A percentile compares a stretch with the other conserved stretches of the same genome.
Conservation (phyloP, 805 yeast species). For the Saturnispora hagleri region DNA sequence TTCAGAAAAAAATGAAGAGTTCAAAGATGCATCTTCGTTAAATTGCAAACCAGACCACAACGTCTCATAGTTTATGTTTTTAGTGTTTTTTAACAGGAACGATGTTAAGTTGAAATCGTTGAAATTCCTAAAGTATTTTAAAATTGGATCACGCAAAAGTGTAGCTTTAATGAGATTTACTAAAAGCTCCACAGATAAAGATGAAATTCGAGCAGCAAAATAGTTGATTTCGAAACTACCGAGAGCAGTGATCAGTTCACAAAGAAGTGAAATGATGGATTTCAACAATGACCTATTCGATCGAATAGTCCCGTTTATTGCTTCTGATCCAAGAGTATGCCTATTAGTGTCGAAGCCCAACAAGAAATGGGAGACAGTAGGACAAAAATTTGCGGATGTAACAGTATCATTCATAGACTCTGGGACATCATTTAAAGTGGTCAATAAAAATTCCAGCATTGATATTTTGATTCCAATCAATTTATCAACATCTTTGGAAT, state of each 20-base stretch:
- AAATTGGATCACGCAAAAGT: conserved; percentile 40
- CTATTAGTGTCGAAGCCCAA: conserved; percentile 58
- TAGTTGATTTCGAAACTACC: conserved; percentile 33
- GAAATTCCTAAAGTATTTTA: conserved; percentile 43
- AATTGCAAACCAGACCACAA: conserved; percentile 47
- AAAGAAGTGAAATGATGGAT: conserved; percentile 42
- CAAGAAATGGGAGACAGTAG: conserved; percentile 62
- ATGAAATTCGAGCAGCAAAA: conserved; percentile 49
- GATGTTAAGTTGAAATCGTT: conserved; percentile 38
- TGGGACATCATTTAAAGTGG: conserved; percentile 30
- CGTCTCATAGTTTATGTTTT: conserved; percentile 45
- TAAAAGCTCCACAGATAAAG: conserved; percentile 51
- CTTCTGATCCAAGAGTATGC: conserved; percentile 35
- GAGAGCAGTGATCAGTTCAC: conserved; percentile 36
- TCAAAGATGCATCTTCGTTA: conserved; percentile 30
- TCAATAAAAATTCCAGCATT: conserved; percentile 48
- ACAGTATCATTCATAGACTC: background rate
- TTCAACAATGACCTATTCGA: conserved; percentile 49
- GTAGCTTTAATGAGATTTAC: conserved; percentile 52
- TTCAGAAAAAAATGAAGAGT: conserved; percentile 28
- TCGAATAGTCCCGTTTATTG: conserved; percentile 40
- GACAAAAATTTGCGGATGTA: conserved; percentile 10
- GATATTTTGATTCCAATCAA: conserved; percentile 43
- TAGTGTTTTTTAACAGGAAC: conserved; percentile 41
- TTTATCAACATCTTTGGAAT: conserved; percentile 14